Evolutionary conservation across 129 eudicot genomes (phyloP).

Genomic region (Chrysanthemum makinoi): DNA sequence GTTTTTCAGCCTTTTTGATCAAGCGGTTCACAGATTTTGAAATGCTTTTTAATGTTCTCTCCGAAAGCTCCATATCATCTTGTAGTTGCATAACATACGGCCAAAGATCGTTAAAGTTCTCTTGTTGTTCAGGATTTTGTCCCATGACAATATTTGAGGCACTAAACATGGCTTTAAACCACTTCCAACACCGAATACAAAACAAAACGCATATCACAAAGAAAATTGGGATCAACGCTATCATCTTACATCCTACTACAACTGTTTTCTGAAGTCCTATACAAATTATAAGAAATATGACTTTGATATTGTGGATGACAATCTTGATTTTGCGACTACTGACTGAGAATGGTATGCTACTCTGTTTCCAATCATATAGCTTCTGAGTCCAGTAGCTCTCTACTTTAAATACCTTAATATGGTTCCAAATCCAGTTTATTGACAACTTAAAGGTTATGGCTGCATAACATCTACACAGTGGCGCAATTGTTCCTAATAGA

Average conservation of each 20-base stretch:
- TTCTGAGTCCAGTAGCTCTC: slow-evolving; percentile 33
- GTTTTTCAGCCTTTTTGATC: slow-evolving; percentile 19
- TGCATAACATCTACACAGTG: slow-evolving; percentile 15
- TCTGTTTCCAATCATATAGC: slow-evolving; percentile 27
- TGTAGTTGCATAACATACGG: too few species aligned
- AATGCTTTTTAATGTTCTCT: too few species aligned
- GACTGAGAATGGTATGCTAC: not conserved
- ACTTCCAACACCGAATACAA: not conserved
- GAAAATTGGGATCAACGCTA: not conserved
- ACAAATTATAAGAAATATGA: slow-evolving; percentile 3
- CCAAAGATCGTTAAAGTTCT: not conserved
- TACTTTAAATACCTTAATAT: slow-evolving; percentile 1
- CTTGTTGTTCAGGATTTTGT: not conserved
- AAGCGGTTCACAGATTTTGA: too few species aligned
- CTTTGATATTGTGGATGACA: slow-evolving; percentile 3
- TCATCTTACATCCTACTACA: slow-evolving; percentile 7
- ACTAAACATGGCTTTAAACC: too few species aligned
- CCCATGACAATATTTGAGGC: too few species aligned
- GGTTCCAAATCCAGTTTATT: not conserved
- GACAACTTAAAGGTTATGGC: slow-evolving; percentile 14
- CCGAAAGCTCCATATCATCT: too few species aligned
- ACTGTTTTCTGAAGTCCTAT: slow-evolving; percentile 9
- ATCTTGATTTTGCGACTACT: slow-evolving; percentile 10
- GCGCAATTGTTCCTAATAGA: not conserved
- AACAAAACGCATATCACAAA: not conserved